Percentiles rank a stretch among this genome's conserved stretches.
Conservation (phyloP, 2,329 filamentous ascomycete genomes). For the Cladophialophora exuberans region DNA sequence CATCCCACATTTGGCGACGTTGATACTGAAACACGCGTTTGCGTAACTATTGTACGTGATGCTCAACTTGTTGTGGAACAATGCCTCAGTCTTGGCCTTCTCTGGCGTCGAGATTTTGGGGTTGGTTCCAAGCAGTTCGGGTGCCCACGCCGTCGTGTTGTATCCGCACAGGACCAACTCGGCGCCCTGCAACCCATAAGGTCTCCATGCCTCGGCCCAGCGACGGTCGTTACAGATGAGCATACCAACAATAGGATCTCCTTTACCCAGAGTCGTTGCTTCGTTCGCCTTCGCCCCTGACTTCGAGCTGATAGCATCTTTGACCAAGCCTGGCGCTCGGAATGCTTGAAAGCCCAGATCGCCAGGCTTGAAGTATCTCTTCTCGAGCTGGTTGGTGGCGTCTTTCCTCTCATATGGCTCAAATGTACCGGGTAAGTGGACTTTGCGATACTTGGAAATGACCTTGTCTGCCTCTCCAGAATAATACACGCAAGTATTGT, state of each 20-base stretch:
- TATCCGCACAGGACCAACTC: slow-evolving; percentile 56
- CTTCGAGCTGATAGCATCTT: slow-evolving; percentile 41
- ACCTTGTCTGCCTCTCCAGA: slow-evolving; percentile 48
- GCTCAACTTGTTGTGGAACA: slow-evolving; percentile 57
- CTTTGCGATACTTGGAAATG: slow-evolving; percentile 58
- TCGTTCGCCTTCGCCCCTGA: slow-evolving; percentile 28
- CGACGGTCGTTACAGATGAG: slow-evolving; percentile 60
- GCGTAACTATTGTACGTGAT: slow-evolving; percentile 59
- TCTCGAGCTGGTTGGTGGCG: slow-evolving; percentile 59
- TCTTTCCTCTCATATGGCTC: slow-evolving; percentile 54
- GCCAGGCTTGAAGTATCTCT: slow-evolving; percentile 58
- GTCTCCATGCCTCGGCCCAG: slow-evolving; percentile 59
- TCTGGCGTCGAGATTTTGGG: slow-evolving; percentile 46
- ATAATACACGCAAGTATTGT: slow-evolving; percentile 58
- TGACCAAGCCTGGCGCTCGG: slow-evolving; percentile 52
- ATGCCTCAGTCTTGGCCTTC: slow-evolving; percentile 51
- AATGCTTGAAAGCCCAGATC: slow-evolving; percentile 59
- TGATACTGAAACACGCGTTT: slow-evolving; percentile 57
- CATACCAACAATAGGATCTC: slow-evolving; percentile 59
- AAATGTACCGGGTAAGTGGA: slow-evolving; percentile 58
- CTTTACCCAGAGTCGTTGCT: slow-evolving; percentile 38
- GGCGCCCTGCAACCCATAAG: slow-evolving; percentile 55
- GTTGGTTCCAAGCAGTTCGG: slow-evolving; percentile 48
- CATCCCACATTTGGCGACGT: slow-evolving; percentile 53
- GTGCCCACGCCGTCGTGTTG: slow-evolving; percentile 56